Evolutionary conservation across 1,139 yeast species (phyloP).

Genomic region (Yamadazyma diddensiae): DNA sequence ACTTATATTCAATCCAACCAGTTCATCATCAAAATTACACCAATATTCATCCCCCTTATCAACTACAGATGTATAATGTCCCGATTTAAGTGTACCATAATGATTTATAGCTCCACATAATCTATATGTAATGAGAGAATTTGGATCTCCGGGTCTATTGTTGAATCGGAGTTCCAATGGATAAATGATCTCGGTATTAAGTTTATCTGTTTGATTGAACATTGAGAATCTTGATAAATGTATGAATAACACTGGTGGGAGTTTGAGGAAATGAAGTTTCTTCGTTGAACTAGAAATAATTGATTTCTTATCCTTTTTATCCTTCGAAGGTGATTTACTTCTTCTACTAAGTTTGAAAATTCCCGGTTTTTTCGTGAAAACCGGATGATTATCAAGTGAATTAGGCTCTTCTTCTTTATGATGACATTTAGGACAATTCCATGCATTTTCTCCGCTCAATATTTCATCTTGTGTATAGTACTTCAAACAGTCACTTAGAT

Average conservation of each 20-base stretch:
- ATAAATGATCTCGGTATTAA: slow-evolving; percentile 51
- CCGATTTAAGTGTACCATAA: slow-evolving; percentile 66
- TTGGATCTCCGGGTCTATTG: slow-evolving; percentile 25
- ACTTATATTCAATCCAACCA: slow-evolving; percentile 44
- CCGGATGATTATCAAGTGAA: slow-evolving; percentile 37
- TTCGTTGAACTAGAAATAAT: slow-evolving; percentile 40
- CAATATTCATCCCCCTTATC: slow-evolving; percentile 50
- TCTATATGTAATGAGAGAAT: slow-evolving; percentile 46
- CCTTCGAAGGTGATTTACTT: slow-evolving; percentile 33
- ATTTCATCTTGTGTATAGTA: slow-evolving; percentile 69
- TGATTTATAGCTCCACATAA: slow-evolving; percentile 67
- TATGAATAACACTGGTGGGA: slow-evolving; percentile 63
- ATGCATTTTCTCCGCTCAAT: slow-evolving; percentile 68
- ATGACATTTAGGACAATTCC: slow-evolving; percentile 75
- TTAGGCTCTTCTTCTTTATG: slow-evolving; percentile 17
- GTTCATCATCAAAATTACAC: slow-evolving; percentile 75
- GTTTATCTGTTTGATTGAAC: slow-evolving; percentile 54
- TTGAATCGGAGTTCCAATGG: slow-evolving; percentile 49
- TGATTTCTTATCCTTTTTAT: slow-evolving; percentile 11
- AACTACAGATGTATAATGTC: slow-evolving; percentile 70
- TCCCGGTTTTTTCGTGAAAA: slow-evolving; percentile 33
- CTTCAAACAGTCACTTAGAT: slow-evolving; percentile 60
- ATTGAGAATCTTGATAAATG: slow-evolving; percentile 62
- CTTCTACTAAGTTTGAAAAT: slow-evolving; percentile 35
- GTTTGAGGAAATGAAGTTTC: slow-evolving; percentile 54